Conservation (phyloP, 148 eudicot species). For the Vaccinium corymbosum region DNA sequence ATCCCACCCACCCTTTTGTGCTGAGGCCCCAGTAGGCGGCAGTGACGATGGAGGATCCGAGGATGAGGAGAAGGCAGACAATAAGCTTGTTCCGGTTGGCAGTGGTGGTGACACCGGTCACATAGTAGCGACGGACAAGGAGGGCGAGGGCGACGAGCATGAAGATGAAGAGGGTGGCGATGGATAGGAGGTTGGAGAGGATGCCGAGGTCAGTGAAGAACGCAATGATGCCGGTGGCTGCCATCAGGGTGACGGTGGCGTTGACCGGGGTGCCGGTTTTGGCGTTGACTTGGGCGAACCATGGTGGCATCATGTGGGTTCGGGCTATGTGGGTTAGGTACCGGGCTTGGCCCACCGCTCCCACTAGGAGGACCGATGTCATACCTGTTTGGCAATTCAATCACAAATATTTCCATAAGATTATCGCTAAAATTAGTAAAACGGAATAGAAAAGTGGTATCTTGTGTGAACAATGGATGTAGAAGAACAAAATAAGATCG, state of each 20-base stretch:
- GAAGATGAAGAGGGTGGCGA: constrained; percentile 52
- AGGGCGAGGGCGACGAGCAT: constrained; percentile 46
- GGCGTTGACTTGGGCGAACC: constrained; percentile 34
- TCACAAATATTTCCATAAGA: neutral
- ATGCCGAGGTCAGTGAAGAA: constrained; percentile 41
- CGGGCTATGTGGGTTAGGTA: constrained; percentile 58
- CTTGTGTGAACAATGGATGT: neutral
- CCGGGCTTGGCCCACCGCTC: constrained; percentile 45
- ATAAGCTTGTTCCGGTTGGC: constrained; percentile 44
- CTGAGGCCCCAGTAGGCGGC: constrained; percentile 40
- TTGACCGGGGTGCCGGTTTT: constrained; percentile 48
- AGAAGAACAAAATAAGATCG: neutral
- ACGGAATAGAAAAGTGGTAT: neutral
- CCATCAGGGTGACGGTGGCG: constrained; percentile 43
- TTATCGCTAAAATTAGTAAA: no score
- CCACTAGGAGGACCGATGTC: constrained; percentile 45
- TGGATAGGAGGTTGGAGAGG: constrained; percentile 51
- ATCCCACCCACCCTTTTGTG: constrained; percentile 38
- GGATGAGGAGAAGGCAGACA: constrained; percentile 28
- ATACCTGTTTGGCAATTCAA: constrained; percentile 12
- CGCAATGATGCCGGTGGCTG: constrained; percentile 35
- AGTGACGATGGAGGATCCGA: constrained; percentile 39
- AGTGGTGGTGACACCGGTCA: constrained; percentile 34
- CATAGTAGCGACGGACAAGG: constrained; percentile 47
- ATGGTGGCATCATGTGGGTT: constrained; percentile 52